Conservation (phyloP, 2,329 filamentous ascomycete genomes). For the Botryosphaeria dothidea region DNA sequence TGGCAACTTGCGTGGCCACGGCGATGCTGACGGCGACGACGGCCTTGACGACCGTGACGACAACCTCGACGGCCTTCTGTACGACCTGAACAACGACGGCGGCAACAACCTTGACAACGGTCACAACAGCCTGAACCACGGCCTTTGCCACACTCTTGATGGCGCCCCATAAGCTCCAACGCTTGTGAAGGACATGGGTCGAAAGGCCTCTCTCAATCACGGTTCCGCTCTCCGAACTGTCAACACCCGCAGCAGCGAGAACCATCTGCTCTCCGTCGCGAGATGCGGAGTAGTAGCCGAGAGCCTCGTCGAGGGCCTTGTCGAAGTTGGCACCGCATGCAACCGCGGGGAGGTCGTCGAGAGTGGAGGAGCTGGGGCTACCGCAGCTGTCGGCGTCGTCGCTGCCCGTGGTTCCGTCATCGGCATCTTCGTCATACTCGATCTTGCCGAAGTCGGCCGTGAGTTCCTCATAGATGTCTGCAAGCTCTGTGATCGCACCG, state of each 20-base stretch:
- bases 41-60: neutral
- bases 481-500: slow-evolving; percentile 13
- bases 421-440: neutral
- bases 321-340: slow-evolving; percentile 20
- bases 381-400: slow-evolving; percentile 1
- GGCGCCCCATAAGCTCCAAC: neutral
- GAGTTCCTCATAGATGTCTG: slow-evolving; percentile 6
- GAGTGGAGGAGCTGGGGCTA: slow-evolving; percentile 6
- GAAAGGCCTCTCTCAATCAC: neutral
- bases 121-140: neutral
- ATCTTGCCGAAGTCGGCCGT: slow-evolving; percentile 19
- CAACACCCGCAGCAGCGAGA: neutral
- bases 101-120: neutral
- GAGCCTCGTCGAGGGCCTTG: slow-evolving; percentile 17
- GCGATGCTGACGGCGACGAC: slow-evolving; percentile 5
- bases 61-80: neutral
- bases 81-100: neutral
- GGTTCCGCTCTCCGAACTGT: neutral
- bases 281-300: slow-evolving; percentile 18
- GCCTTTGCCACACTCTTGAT: neutral
- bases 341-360: slow-evolving; percentile 19
- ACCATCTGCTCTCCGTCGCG: slow-evolving; percentile 8
- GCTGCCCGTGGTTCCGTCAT: neutral
- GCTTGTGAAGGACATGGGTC: neutral
- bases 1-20: neutral